These are phyloP conservation scores for Lachancea dasiensis DNA, from an alignment of 805 yeast species.

Conservation along the genomic window DNA sequence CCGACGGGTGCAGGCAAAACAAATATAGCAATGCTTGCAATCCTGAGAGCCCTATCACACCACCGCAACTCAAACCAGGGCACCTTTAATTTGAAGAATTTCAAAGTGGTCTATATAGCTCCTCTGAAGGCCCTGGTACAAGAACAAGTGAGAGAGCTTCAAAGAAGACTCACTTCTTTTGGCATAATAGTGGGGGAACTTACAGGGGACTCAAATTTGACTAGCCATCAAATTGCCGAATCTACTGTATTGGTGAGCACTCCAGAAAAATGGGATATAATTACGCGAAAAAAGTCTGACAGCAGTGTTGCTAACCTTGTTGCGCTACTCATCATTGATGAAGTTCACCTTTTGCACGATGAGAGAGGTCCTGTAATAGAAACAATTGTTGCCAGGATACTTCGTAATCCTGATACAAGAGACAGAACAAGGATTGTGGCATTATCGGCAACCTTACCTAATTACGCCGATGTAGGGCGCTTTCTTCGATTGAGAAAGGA, in stretches of 20 bases:
- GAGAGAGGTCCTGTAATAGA: constrained; percentile 94
- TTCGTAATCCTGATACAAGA: constrained; percentile 39
- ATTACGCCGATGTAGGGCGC: constrained; percentile 77
- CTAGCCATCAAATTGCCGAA: constrained; percentile 65
- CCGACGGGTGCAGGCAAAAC: constrained; percentile 99
- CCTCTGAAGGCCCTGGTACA: constrained; percentile 93
- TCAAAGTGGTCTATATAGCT: constrained; percentile 83
- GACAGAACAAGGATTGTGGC: constrained; percentile 68
- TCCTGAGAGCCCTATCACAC: constrained; percentile 55
- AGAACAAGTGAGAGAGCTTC: constrained; percentile 86
- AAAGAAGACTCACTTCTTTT: constrained; percentile 54
- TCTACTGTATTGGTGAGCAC: constrained; percentile 87
- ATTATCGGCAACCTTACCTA: constrained; percentile 88
- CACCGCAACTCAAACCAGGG: constrained; percentile 43
- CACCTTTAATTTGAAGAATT: constrained; percentile 45
- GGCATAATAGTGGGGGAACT: constrained; percentile 77
- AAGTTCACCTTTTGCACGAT: constrained; percentile 87
- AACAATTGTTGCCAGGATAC: constrained; percentile 72
- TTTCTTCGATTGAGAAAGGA: constrained; percentile 61
- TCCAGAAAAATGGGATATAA: constrained; percentile 97
- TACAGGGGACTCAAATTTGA: constrained; percentile 82
- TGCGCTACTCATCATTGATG: constrained; percentile 76
- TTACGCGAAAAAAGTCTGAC: constrained; percentile 76
- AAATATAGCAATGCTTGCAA: constrained; percentile 85
- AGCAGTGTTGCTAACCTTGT: constrained; percentile 59